phyloP scores from a whole-genome alignment of 1,284 basidiomycete genomes.

The Tylopilus sp. region DNA sequence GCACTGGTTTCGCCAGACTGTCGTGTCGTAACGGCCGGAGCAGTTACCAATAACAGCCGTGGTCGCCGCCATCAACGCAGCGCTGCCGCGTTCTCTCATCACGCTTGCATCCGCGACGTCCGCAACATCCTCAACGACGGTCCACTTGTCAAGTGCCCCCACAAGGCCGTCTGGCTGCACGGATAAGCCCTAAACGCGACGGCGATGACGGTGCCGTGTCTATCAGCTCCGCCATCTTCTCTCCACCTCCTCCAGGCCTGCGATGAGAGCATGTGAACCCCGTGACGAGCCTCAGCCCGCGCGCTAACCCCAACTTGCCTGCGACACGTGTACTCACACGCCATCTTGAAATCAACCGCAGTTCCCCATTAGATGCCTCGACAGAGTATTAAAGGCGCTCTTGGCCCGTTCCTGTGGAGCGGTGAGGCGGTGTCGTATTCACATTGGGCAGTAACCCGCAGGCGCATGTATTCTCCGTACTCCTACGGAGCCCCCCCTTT shows the following conservation, averaged over 20 bases:
- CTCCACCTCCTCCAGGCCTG: background rate
- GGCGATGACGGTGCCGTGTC: background rate
- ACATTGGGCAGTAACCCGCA: slow-evolving; percentile 7
- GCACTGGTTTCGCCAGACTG: slow-evolving; percentile 33
- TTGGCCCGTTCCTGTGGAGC: slow-evolving; percentile 19
- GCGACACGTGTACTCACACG: slow-evolving; percentile 35
- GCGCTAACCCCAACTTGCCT: slow-evolving; percentile 31
- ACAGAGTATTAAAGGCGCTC: slow-evolving; percentile 9
- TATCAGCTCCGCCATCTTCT: background rate
- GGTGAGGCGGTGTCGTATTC: slow-evolving; percentile 6
- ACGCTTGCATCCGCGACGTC: too few relatives aligned
- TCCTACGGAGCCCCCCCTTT: slow-evolving; percentile 3
- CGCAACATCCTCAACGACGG: slow-evolving; percentile 7
- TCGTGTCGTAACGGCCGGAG: slow-evolving; percentile 32
- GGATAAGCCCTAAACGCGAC: background rate
- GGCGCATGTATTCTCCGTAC: slow-evolving; percentile 5
- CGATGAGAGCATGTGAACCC: slow-evolving; percentile 3
- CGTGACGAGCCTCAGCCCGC: slow-evolving; percentile 10
- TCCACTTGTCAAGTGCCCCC: background rate
- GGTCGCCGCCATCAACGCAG: slow-evolving; percentile 26
- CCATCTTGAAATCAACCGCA: slow-evolving; percentile 27
- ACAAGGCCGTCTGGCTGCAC: background rate
- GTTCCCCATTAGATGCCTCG: slow-evolving; percentile 18
- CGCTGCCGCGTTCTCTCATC: slow-evolving; percentile 15
- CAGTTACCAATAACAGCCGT: slow-evolving; percentile 27